These are phyloP conservation scores for Eucalyptus polybractea DNA, from an alignment of 345 rosid species.

Conservation along the genomic window DNA sequence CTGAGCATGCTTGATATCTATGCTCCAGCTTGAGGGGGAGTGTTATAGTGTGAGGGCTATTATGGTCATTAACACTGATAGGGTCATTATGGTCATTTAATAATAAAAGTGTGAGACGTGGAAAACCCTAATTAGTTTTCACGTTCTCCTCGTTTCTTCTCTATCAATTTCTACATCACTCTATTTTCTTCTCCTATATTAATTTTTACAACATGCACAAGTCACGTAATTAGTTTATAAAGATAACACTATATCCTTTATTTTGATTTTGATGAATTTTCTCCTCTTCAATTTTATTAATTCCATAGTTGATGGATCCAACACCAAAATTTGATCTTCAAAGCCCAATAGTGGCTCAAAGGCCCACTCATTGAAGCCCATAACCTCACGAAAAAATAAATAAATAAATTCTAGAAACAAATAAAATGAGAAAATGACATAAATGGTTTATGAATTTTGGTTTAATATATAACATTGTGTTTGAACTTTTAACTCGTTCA, in stretches of 20 bases:
- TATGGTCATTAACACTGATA: too few species aligned
- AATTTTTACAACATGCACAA: neutral
- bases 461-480: rapidly evolving
- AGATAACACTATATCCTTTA: neutral
- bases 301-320: neutral
- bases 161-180: too few species aligned
- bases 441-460: neutral
- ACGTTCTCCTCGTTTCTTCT: too few species aligned
- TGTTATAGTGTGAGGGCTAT: too few species aligned
- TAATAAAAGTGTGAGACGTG: too few species aligned
- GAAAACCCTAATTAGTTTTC: too few species aligned
- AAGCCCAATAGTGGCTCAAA: neutral
- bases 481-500: neutral
- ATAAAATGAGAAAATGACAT: neutral
- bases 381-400: neutral
- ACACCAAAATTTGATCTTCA: neutral
- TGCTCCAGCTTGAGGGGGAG: too few species aligned
- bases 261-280: neutral
- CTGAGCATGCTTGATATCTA: too few species aligned
- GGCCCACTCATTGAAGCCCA: neutral
- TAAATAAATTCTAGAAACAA: neutral
- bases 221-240: too few species aligned
- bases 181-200: too few species aligned
- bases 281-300: neutral
- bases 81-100: too few species aligned